Evolutionary conservation across 108 stramenopile genomes (phyloP).

Genomic region (Epipyxis sp.): DNA sequence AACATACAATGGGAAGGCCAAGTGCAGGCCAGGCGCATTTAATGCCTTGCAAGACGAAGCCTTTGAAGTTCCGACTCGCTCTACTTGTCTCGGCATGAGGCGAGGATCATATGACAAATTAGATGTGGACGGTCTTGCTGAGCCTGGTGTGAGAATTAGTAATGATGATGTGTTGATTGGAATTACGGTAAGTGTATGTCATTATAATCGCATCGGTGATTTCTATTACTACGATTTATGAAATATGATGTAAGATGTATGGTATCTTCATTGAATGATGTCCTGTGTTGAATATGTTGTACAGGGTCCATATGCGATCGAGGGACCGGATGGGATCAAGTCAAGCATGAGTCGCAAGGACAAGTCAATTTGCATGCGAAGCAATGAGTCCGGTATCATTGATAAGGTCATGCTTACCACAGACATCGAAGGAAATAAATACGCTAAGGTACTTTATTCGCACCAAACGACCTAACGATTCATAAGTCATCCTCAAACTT

Average conservation of each 20-base stretch:
- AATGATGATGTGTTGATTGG: conserved; percentile 94
- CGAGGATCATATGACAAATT: conserved; percentile 94
- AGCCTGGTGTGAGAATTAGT: conserved; percentile 88
- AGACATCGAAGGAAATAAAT: conserved; percentile 62
- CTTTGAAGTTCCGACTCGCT: conserved; percentile 75
- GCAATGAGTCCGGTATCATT: conserved; percentile 93
- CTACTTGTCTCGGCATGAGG: conserved; percentile 58
- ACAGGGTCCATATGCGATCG: background rate
- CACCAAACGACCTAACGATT: too few species aligned
- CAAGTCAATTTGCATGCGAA: conserved; percentile 89
- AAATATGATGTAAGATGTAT: too few species aligned
- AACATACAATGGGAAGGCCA: conserved; percentile 83
- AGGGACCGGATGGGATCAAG: background rate
- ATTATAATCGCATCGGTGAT: too few species aligned
- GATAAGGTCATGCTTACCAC: conserved; percentile 77
- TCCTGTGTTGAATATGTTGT: too few species aligned
- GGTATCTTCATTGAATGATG: too few species aligned
- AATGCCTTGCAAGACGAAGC: conserved; percentile 68
- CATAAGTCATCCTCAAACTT: too few species aligned
- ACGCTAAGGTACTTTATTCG: too few species aligned
- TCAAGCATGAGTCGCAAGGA: conserved; percentile 47
- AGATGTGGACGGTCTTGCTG: conserved; percentile 92
- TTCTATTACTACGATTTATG: too few species aligned
- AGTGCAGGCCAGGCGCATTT: background rate
- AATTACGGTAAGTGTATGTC: background rate